phyloP scores from a whole-genome alignment of 257 asterid species.

The Anisodus tanguticus region DNA sequence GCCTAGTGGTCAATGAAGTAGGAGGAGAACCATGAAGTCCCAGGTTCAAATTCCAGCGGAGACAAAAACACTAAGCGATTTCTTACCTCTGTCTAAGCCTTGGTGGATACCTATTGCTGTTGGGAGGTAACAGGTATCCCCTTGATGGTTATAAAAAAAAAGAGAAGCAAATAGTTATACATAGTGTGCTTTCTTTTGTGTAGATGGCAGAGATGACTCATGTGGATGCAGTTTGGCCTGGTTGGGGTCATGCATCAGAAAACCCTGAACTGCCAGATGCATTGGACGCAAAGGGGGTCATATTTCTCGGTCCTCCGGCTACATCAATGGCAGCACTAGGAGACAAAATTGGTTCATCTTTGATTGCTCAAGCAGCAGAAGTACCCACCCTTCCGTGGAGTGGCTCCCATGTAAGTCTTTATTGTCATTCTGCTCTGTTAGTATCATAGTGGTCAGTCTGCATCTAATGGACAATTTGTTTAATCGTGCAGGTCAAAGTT shows the following conservation, averaged over 20 bases:
- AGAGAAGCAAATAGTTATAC: background rate
- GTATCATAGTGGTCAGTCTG: conserved; percentile 22
- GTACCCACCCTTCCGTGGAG: conserved; percentile 99
- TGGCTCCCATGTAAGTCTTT: conserved; percentile 82
- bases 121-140: too few relatives aligned
- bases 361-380: conserved; percentile 98
- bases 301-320: conserved; percentile 96
- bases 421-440: conserved; percentile 30
- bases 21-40: too few relatives aligned
- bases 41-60: too few relatives aligned
- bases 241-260: conserved; percentile 99
- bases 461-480: conserved; percentile 29
- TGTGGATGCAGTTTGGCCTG: conserved; percentile 99
- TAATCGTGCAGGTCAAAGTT: conserved; percentile 67
- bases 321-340: conserved; percentile 95
- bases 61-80: too few relatives aligned
- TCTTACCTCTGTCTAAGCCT: too few relatives aligned
- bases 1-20: too few relatives aligned
- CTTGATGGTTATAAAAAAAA: background rate
- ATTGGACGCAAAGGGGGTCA: conserved; percentile 72
- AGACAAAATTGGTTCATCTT: conserved; percentile 96
- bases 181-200: conserved; percentile 28
- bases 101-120: too few relatives aligned
- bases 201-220: conserved; percentile 98
- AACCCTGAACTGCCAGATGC: conserved; percentile 98